These are phyloP conservation scores for Pleoardoris graminearum DNA, from an alignment of 2,329 filamentous ascomycete genomes.

Conservation along the genomic window DNA sequence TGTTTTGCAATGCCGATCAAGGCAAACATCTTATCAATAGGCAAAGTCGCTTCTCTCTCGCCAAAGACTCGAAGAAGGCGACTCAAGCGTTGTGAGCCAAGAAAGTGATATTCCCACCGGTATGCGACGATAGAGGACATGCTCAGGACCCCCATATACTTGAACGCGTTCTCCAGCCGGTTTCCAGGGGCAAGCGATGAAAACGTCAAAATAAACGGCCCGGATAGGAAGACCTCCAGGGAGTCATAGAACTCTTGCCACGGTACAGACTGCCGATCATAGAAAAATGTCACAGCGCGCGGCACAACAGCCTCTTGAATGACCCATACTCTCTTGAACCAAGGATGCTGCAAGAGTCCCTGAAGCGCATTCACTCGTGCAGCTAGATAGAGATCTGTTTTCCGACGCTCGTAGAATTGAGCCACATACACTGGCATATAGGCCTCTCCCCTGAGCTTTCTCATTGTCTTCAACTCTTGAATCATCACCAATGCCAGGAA, in stretches of 20 bases:
- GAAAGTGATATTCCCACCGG: background rate
- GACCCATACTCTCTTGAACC: constrained; percentile 1
- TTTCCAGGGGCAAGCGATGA: background rate
- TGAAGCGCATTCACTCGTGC: background rate
- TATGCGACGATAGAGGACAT: background rate
- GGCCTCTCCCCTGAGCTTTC: background rate
- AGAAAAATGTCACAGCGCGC: background rate
- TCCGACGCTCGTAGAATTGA: background rate
- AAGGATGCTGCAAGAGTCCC: background rate
- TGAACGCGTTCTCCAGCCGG: background rate
- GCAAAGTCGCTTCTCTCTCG: background rate
- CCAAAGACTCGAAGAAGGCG: background rate
- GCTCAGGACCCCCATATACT: background rate
- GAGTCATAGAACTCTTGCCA: background rate
- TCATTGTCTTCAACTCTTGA: background rate
- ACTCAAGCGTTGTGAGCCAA: background rate
- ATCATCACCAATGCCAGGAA: background rate
- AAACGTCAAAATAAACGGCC: background rate
- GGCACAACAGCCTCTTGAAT: constrained; percentile 1
- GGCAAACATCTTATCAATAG: constrained; percentile 1
- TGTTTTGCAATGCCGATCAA: background rate
- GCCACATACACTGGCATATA: background rate
- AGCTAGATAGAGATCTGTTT: background rate
- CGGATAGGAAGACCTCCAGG: background rate
- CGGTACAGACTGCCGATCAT: background rate